These are phyloP conservation scores for Pleurotus cornucopiae DNA, from an alignment of 768 basidiomycete genomes.

Conservation along the genomic window DNA sequence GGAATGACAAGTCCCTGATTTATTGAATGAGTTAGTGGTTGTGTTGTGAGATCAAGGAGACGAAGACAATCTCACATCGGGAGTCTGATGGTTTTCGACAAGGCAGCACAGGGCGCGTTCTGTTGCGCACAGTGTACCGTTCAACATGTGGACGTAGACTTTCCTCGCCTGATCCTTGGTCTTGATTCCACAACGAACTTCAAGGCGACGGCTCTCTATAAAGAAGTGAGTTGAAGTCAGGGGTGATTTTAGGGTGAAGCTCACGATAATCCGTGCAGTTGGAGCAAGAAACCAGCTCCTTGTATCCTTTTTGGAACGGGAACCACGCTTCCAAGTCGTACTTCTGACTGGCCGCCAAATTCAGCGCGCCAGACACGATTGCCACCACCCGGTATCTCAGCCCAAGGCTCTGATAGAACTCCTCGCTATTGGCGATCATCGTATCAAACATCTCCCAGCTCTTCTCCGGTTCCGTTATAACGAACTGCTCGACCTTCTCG, in stretches of 20 bases:
- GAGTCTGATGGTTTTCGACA: conserved; percentile 98
- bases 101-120: conserved; percentile 95
- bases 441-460: conserved; percentile 92
- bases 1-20: conserved; percentile 87
- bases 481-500: conserved; percentile 98
- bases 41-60: neutral
- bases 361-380: conserved; percentile 95
- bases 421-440: conserved; percentile 89
- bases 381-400: conserved; percentile 89
- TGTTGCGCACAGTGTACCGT: conserved; percentile 96
- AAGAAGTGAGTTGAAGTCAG: neutral
- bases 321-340: conserved; percentile 99
- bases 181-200: conserved; percentile 92
- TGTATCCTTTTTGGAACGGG: conserved; percentile 94
- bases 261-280: conserved; percentile 99
- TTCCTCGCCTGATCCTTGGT: conserved; percentile 86
- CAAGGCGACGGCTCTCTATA: conserved; percentile 86
- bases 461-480: conserved; percentile 89
- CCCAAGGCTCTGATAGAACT: conserved; percentile 93
- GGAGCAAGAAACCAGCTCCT: conserved; percentile 96
- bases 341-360: conserved; percentile 96
- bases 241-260: conserved; percentile 23
- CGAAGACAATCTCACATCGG: conserved; percentile 58
- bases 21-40: neutral
- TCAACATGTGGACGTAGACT: conserved; percentile 98